A percentile compares a stretch with the other conserved stretches of the same genome.
Conservation (phyloP, 768 basidiomycete genomes). For the Tulasnella sp. region DNA sequence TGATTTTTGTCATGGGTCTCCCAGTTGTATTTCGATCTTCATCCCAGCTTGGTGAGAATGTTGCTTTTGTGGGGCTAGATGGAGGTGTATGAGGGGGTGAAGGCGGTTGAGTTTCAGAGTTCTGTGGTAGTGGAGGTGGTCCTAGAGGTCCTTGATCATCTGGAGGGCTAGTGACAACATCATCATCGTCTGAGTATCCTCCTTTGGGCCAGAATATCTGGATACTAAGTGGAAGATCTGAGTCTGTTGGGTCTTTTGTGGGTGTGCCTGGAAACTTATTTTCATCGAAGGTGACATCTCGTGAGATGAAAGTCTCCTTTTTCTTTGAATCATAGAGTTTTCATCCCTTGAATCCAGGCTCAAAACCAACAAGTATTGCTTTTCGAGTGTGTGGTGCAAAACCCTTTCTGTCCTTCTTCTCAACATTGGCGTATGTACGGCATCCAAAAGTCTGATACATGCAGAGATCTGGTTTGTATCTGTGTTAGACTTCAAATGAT, state of each 20-base stretch:
- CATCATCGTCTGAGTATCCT: too few species aligned
- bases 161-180: neutral
- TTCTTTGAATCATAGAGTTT: constrained; percentile 24
- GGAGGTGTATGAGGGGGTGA: neutral
- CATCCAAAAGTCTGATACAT: constrained; percentile 33
- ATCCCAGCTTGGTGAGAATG: too few species aligned
- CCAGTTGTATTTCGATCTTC: too few species aligned
- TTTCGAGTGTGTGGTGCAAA: constrained; percentile 22
- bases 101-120: too few species aligned
- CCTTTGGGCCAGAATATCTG: too few species aligned
- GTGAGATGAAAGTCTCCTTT: neutral
- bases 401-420: constrained; percentile 23
- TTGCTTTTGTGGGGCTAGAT: neutral
- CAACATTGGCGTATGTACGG: constrained; percentile 30
- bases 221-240: neutral
- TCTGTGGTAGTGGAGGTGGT: too few species aligned
- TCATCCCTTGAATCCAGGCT: constrained; percentile 28
- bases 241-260: too few species aligned
- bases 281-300: constrained; percentile 4
- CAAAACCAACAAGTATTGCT: constrained; percentile 33
- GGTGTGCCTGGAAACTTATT: neutral
- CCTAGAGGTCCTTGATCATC: neutral
- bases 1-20: too few species aligned
- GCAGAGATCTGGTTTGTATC: constrained; percentile 19
- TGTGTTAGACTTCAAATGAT: constrained; percentile 15